These are phyloP conservation scores for Metarhizium humberi DNA, from an alignment of 2,329 filamentous ascomycete genomes.

Conservation along the genomic window DNA sequence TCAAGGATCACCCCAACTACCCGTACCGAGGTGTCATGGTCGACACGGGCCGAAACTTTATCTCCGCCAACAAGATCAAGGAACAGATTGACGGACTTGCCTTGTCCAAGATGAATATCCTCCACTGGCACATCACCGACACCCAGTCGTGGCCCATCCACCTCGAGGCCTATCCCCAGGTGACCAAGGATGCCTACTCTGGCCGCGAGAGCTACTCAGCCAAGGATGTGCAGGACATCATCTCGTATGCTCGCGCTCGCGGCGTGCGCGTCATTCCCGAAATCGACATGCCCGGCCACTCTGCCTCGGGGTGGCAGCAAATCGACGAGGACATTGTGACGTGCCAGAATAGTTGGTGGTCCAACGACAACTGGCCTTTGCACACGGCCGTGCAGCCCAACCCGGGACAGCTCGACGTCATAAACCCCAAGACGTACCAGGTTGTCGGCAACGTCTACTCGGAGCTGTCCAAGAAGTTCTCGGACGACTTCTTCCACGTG, in stretches of 20 bases:
- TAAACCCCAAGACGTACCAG: slow-evolving; percentile 46
- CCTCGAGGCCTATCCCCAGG: slow-evolving; percentile 38
- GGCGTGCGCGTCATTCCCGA: slow-evolving; percentile 48
- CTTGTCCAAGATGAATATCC: slow-evolving; percentile 45
- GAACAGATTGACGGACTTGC: slow-evolving; percentile 47
- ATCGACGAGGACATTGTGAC: slow-evolving; percentile 43
- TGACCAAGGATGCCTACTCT: slow-evolving; percentile 46
- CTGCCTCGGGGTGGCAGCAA: slow-evolving; percentile 43
- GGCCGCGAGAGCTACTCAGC: slow-evolving; percentile 35
- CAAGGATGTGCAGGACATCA: slow-evolving; percentile 30
- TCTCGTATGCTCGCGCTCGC: slow-evolving; percentile 40
- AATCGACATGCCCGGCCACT: slow-evolving; percentile 49
- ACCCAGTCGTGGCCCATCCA: slow-evolving; percentile 46
- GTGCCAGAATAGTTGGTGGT: slow-evolving; percentile 50
- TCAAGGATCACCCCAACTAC: slow-evolving; percentile 41
- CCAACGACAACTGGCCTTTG: slow-evolving; percentile 42
- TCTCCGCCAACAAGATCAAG: slow-evolving; percentile 37
- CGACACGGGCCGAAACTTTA: slow-evolving; percentile 45
- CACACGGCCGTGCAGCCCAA: slow-evolving; percentile 46
- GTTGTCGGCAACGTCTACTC: slow-evolving; percentile 44
- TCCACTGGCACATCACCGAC: slow-evolving; percentile 49
- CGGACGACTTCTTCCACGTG: slow-evolving; percentile 45
- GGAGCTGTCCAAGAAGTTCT: slow-evolving; percentile 39
- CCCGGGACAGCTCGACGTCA: slow-evolving; percentile 45
- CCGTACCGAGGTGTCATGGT: slow-evolving; percentile 46